Base-by-base conservation (phyloP, 352 stramenopile genomes). In the Phytophthora citricola region DNA sequence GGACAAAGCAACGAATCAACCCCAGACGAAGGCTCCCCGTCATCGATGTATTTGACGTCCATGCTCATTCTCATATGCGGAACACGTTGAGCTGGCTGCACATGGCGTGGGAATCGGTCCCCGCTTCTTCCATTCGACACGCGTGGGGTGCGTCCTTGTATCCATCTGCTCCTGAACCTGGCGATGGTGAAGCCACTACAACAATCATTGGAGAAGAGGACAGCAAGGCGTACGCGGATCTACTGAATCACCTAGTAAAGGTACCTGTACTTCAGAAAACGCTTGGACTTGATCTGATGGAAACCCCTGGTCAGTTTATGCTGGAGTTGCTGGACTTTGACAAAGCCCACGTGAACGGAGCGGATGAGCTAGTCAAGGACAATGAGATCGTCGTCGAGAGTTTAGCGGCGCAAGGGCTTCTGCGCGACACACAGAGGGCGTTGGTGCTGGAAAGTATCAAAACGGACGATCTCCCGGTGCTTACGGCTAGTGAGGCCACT, bases 331-430 rank as follows among this genome's bases (percentile, higher is more conserved):
- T 81, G 29, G 66, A 69, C 24, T 79, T 89, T 24, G 79, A 89
- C 54, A 73, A 77, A 44, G 52, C 59, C 1, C 77, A 89, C 24
- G 20, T 47, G 0, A 66, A 63, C 20, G 60, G 60, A 5, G 45
- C 48, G 9, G 61, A 79, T 27, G 73, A 82, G 48, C 38, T 84
- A 24, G 63, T 68, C 15, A 82, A 85, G 54, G 79, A 89, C 48
- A 80, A 89, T 45, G 79, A 87, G 50, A 89, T 89, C 26, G 77
- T 89, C 29, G 66, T 89, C 20, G 79, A 86, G 53, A 89, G 79
- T 51, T 63, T 89, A 50, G 81, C 79, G 26, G 58, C 78, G 2
- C 79, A 89, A 29, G 79, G 79, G 0, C 56, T 89, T 53, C 71
- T 89, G 26, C 75, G 79, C 40, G 79, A 89, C 48, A 58, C 73